These are phyloP conservation scores for Elsinoe australis DNA, from an alignment of 2,329 filamentous ascomycete species.

Conservation along the genomic window DNA sequence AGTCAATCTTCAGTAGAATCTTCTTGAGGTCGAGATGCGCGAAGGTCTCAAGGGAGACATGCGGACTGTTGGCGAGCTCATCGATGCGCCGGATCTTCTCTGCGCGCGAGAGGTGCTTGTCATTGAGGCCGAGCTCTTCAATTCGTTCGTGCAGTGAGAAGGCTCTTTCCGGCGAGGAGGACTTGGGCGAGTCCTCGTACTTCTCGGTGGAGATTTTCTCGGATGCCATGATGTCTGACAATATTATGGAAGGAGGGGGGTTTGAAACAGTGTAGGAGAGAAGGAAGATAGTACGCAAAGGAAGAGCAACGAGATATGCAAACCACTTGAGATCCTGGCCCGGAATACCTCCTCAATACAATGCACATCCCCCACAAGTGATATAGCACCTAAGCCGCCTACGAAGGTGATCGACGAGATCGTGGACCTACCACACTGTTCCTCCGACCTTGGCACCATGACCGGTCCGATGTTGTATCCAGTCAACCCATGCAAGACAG, in stretches of 20 bases:
- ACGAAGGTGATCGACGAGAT: constrained; percentile 7
- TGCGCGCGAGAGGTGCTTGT: constrained; percentile 17
- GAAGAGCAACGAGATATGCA: background rate
- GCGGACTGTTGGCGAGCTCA: constrained; percentile 18
- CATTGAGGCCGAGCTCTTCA: constrained; percentile 13
- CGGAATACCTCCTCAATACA: constrained; percentile 11
- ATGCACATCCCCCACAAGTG: constrained; percentile 2
- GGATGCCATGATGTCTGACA: background rate
- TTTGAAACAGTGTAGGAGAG: background rate
- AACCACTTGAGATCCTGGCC: background rate
- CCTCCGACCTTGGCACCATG: background rate
- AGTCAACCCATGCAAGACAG: too few species aligned
- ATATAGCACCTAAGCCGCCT: constrained; percentile 3
- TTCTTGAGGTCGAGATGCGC: constrained; percentile 40
- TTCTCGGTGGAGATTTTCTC: constrained; percentile 1
- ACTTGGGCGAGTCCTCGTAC: background rate
- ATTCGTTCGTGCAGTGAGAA: constrained; percentile 15
- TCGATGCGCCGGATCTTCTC: constrained; percentile 18
- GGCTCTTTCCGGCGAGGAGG: constrained; percentile 4
- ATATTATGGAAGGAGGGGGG: background rate
- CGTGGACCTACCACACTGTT: background rate
- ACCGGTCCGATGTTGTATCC: too few species aligned
- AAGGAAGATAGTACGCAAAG: background rate
- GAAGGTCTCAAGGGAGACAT: constrained; percentile 31
- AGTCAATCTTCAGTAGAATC: constrained; percentile 37